A percentile compares a stretch with the other conserved stretches of the same genome.
phyloP scores from a whole-genome alignment of 192 early-diverging fungal genomes.

The Backusella sp. region DNA sequence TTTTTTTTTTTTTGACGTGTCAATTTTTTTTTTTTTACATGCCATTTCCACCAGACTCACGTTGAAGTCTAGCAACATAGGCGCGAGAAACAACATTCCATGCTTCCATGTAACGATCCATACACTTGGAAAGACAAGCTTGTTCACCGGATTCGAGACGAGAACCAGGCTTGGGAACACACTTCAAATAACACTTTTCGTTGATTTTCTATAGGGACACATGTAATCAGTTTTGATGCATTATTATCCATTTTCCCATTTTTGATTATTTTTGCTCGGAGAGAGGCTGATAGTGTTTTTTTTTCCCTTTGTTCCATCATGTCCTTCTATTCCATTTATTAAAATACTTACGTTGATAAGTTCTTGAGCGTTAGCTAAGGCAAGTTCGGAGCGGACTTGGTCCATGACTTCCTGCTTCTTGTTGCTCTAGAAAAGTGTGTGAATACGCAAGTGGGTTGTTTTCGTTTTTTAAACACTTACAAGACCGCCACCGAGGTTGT shows the following conservation, averaged over 20 bases:
- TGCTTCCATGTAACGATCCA: constrained; percentile 85
- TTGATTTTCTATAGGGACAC: constrained; percentile 69
- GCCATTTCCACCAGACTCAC: constrained; percentile 50
- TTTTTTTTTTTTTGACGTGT: not conserved
- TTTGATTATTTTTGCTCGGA: not conserved
- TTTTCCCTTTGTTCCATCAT: not conserved
- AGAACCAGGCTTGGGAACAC: constrained; percentile 72
- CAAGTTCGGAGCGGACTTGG: constrained; percentile 74
- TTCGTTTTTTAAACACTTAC: not conserved
- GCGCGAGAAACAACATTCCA: constrained; percentile 82
- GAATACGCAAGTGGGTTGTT: not conserved
- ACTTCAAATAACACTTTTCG: constrained; percentile 85
- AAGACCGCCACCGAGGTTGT: constrained; percentile 21
- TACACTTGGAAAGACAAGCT: constrained; percentile 76
- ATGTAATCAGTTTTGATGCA: not conserved
- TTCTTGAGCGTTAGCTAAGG: constrained; percentile 81
- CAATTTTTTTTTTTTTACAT: constrained; percentile 15
- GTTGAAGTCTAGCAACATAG: constrained; percentile 72
- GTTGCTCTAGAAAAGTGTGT: constrained; percentile 25
- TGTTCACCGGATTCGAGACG: constrained; percentile 69
- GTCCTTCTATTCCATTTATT: not conserved
- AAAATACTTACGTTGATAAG: constrained; percentile 63
- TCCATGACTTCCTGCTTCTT: constrained; percentile 78
- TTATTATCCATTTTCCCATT: not conserved
- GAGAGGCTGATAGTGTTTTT: not conserved